These are phyloP conservation scores for Ustilago vetiveriae DNA, from an alignment of 1,284 basidiomycete species.

Conservation along the genomic window DNA sequence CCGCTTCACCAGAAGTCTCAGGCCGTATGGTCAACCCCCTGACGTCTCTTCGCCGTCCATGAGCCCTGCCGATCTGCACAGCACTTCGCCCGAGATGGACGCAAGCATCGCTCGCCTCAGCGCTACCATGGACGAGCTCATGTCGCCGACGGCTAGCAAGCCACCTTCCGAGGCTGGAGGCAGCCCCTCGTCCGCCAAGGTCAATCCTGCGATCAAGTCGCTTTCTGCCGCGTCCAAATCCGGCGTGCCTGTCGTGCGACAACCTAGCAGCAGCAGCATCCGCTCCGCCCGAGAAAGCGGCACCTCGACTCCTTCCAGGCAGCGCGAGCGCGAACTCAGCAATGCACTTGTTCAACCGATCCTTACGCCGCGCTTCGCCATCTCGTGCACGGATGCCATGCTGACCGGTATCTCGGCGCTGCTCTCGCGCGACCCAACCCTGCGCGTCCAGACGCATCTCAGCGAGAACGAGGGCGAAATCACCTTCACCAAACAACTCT, in stretches of 20 bases:
- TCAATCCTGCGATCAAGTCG: slow-evolving; percentile 17
- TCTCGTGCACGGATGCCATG: slow-evolving; percentile 84
- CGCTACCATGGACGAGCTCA: slow-evolving; percentile 57
- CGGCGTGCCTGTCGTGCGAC: slow-evolving; percentile 19
- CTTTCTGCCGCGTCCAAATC: slow-evolving; percentile 5
- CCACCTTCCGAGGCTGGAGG: slow-evolving; percentile 39
- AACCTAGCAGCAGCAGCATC: slow-evolving; percentile 38
- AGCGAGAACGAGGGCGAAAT: slow-evolving; percentile 86
- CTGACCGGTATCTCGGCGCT: slow-evolving; percentile 76
- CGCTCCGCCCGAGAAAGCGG: slow-evolving; percentile 41
- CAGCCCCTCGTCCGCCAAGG: slow-evolving; percentile 32
- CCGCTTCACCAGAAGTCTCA: slow-evolving; percentile 45
- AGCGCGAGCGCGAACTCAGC: slow-evolving; percentile 40
- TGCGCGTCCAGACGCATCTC: slow-evolving; percentile 92
- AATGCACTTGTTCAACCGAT: slow-evolving; percentile 79
- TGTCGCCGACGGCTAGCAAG: slow-evolving; percentile 38
- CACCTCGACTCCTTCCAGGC: slow-evolving; percentile 39
- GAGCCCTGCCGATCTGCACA: slow-evolving; percentile 39
- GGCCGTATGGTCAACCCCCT: slow-evolving; percentile 43
- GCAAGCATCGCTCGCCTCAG: slow-evolving; percentile 56
- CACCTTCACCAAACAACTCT: slow-evolving; percentile 75
- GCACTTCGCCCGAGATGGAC: slow-evolving; percentile 54
- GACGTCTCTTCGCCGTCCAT: slow-evolving; percentile 44
- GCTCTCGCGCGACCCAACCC: slow-evolving; percentile 67
- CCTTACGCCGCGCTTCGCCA: slow-evolving; percentile 92